Evolutionary conservation across 2,329 filamentous ascomycete genomes (phyloP), one percentile per base, ranked within the genome.

Genomic region (Exophiala calicioides): DNA sequence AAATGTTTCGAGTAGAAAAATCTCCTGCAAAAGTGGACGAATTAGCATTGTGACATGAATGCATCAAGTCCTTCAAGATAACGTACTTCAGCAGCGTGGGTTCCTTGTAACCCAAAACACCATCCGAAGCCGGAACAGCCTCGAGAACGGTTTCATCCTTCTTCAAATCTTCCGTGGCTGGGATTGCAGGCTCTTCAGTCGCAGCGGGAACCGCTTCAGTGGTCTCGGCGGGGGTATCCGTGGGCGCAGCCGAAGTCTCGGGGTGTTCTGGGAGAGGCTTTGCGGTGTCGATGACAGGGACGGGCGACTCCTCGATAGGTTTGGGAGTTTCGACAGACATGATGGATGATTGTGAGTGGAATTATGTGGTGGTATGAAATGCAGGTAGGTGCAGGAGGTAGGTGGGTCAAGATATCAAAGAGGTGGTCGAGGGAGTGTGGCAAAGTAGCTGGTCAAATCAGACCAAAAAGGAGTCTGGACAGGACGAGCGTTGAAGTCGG

Each of bases 1-100:
- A 88, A 88, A 68, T 90, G 89, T 82, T 96, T 96, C 69, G 84
- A 82, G 75, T 90, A 90, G 62, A 88, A 83, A 64, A 97, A 80
- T 69, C 89, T 87, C 81, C 88, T 94, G 60, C 24, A 23, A 16
- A 15, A 24, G 30, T n/a, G n/a, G 13, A n/a, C 12, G 10, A 3
- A 34, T 40, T 15, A 43, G 40, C 29, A 13, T 10, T 24, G 30
- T 21, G 10, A 5, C 3, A 12, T 16, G 5, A 12, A 8, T 21
- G 10, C 26, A 52, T 29, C 48, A 47, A 51, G 37, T 47, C 68
- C 62, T 44, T 57, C 21, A n/a, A 19, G 20, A 52, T 6, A 15
- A 65, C 88, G 77, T 80, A 95, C 90, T 94, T 96, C 75, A 91
- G 85, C 68, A 90, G 79, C 66, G 88, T 88, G 51, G 87, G 85